Base-by-base conservation (phyloP, 805 yeast species). In the Yamadazyma insecticola region DNA sequence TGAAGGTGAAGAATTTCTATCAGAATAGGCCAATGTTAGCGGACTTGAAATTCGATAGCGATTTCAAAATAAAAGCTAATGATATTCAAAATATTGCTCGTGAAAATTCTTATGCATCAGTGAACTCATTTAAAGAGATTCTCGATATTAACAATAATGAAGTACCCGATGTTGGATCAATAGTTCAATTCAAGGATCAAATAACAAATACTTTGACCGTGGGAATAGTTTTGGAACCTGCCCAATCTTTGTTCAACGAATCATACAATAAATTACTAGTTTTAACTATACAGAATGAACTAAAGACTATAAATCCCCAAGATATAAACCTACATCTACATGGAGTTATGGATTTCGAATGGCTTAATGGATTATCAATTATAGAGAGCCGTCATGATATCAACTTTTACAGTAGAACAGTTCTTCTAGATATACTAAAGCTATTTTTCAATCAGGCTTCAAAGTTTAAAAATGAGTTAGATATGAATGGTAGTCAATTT, bases 201-300 rank as follows among this genome's bases (percentile, higher is more conserved):
- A 25, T 33, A 5, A 41, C 39, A 6, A 41, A 35, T 11, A 23
- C 27, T 1, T 30, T 49, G 4, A 33, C 32, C 3, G 45, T 61
- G 31, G 76, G 74, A 2, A 41, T 67, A 2, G 71, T 70, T 3
- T 28, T 65, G 4, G 33, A 53, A 25, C 53, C 39, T 13, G 45
- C 63, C 1, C 30, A 35, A 24, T 53, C 68, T 4, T 50, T 41
- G 16, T 67, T 69, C 39, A 53, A 57, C 34, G 57, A 48, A 23
- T 44, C 42, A 30, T 53, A 51, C 28, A 60, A 60, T 33, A 54
- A 57, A 28, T 31, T 59, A 22, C 22, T 47, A 13, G 56, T 67
- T 4, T 48, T 64, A 26, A 57, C 64, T 13, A 26, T 48, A 7
- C 46, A 55, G 5, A 67, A 68, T 35, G 53, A 54, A 13, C 26